Conservation (phyloP, 768 basidiomycete genomes). For the Psilocybe sp. region DNA sequence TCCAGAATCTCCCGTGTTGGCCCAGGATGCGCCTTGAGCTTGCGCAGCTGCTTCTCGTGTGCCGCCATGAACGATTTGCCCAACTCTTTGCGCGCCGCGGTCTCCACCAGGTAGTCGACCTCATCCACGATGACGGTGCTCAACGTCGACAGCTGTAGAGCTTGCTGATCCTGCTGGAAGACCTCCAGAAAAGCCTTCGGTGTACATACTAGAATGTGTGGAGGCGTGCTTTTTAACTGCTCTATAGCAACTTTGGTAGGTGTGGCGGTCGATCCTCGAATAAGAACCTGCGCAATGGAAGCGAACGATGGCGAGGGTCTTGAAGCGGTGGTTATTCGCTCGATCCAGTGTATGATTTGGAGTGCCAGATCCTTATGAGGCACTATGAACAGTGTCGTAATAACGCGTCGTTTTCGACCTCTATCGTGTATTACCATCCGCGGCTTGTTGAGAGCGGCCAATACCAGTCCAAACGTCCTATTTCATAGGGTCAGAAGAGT, state of each 20-base stretch:
- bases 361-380: constrained; percentile 73
- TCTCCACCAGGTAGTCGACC: constrained; percentile 68
- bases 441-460: constrained; percentile 63
- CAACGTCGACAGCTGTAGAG: constrained; percentile 43
- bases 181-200: constrained; percentile 67
- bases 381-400: constrained; percentile 61
- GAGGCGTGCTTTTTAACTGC: constrained; percentile 39
- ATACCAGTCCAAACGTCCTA: constrained; percentile 70
- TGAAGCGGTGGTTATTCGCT: constrained; percentile 40
- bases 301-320: constrained; percentile 30
- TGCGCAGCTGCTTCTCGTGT: constrained; percentile 35
- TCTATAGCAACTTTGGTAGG: constrained; percentile 39
- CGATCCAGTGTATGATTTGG: constrained; percentile 66
- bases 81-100: constrained; percentile 39
- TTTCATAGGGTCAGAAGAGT: background rate
- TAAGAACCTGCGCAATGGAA: constrained; percentile 56
- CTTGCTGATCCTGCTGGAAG: constrained; percentile 37
- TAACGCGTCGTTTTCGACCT: constrained; percentile 24
- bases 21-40: constrained; percentile 52
- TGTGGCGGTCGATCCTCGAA: constrained; percentile 43
- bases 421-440: constrained; percentile 26
- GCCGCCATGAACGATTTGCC: constrained; percentile 35
- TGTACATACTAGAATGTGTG: constrained; percentile 70
- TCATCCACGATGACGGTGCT: constrained; percentile 72
- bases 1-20: constrained; percentile 60